phyloP scores from a whole-genome alignment of 768 basidiomycete genomes.

The Amanita muscaria region DNA sequence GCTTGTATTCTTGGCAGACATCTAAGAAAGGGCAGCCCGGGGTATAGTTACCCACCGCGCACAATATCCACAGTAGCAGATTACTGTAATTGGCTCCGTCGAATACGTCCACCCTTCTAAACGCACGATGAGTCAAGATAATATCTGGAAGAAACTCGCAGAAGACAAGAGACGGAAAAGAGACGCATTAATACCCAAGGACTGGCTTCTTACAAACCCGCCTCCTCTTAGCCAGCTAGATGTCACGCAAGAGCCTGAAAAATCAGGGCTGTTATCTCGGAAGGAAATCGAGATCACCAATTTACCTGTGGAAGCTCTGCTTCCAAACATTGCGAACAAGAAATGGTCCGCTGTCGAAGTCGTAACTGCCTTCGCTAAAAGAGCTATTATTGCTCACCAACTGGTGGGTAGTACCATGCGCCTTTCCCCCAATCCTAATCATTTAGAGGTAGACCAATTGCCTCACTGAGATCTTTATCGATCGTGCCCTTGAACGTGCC shows the following conservation, averaged over 20 bases:
- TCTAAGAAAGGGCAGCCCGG: too few species aligned
- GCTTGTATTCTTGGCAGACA: too few species aligned
- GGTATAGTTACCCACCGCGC: too few species aligned
- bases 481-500: constrained; percentile 58
- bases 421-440: too few species aligned
- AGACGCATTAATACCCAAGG: constrained; percentile 47
- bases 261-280: constrained; percentile 46
- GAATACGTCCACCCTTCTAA: too few species aligned
- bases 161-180: constrained; percentile 48
- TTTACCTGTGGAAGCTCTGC: constrained; percentile 32
- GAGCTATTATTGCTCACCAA: constrained; percentile 75
- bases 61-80: too few species aligned
- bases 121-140: too few species aligned
- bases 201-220: constrained; percentile 45
- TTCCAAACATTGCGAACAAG: constrained; percentile 43
- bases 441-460: constrained; percentile 83
- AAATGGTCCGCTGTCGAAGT: constrained; percentile 61
- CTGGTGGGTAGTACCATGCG: constrained; percentile 34
- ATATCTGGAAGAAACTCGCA: constrained; percentile 49
- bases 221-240: constrained; percentile 39
- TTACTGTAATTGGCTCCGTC: too few species aligned
- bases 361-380: constrained; percentile 65
- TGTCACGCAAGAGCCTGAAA: constrained; percentile 45
- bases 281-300: constrained; percentile 43
- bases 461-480: constrained; percentile 73